Evolutionary conservation across 345 rosid species (phyloP), one percentile per base, ranked within the genome.

Genomic region (Jatropha curcas): DNA sequence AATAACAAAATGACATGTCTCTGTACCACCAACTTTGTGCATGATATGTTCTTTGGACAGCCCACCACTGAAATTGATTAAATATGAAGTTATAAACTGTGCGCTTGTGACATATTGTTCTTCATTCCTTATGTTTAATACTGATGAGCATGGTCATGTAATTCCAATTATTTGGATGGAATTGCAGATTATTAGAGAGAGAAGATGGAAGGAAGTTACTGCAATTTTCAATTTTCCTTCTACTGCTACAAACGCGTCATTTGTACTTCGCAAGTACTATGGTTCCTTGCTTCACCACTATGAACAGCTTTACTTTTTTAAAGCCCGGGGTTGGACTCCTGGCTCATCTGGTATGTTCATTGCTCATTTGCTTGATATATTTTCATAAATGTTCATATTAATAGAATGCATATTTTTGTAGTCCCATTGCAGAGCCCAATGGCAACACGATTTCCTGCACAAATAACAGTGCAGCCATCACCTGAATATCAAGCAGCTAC

Each of bases 171-270:
- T 65, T 65, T 71, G 30, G 30, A 3, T 60, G 69, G 51, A 20
- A 28, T 76, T 62, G 73, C 70, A 95, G 99, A 81, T 93, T 71
- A 76, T 93, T 60, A 82, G 83, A 77, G 98, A 93, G 82, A 87
- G 84, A 74, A 88, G 88, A 82, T 96, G 99, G 99, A 96, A 91
- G 74, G 99, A 96, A 76, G 96, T 96, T 50, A 96, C 97, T 68
- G 90, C 98, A 58, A 82, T 89, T n/a, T 96, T 96, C 75, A 88
- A 90, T 76, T 96, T 96, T 76, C 99, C 99, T 5, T 91, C 98
- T 8, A 96, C 98, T 17, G 99, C 99, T 9, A 96, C 97, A 45
- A 96, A 93, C 67, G 98, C 98, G 19, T 96, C 99, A 11, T 96
- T 86, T 65, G 91, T 93, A 62, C 86, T 96, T 81, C 96, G 99